Conservation (phyloP, 805 yeast species). For the Cyberlindnera japonica region DNA sequence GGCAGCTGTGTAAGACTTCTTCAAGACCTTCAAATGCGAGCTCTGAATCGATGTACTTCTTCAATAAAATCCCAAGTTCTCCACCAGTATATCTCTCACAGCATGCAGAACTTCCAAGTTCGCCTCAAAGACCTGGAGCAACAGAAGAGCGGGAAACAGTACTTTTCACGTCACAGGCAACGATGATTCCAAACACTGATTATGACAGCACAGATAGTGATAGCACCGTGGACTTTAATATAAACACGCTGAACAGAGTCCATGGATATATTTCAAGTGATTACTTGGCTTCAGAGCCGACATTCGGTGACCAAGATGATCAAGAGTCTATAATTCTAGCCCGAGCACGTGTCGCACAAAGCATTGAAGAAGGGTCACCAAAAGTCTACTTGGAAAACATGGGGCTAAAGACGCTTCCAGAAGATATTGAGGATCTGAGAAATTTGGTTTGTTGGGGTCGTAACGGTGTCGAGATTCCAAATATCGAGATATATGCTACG, state of each 20-base stretch:
- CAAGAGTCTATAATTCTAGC: slow-evolving; percentile 30
- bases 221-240: slow-evolving; percentile 24
- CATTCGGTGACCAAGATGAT: slow-evolving; percentile 15
- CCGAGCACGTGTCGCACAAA: slow-evolving; percentile 37
- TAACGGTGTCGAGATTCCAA: slow-evolving; percentile 33
- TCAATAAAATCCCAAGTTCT: slow-evolving; percentile 23
- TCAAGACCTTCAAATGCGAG: slow-evolving; percentile 21
- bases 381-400: slow-evolving; percentile 45
- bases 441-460: slow-evolving; percentile 45
- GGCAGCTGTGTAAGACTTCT: slow-evolving; percentile 12
- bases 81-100: slow-evolving; percentile 18
- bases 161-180: slow-evolving; percentile 23
- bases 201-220: slow-evolving; percentile 15
- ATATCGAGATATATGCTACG: slow-evolving; percentile 46
- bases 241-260: slow-evolving; percentile 21
- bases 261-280: slow-evolving; percentile 26
- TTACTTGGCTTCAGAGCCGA: slow-evolving; percentile 16
- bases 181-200: slow-evolving; percentile 12
- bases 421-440: slow-evolving; percentile 54
- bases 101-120: slow-evolving; percentile 12
- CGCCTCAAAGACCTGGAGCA: slow-evolving; percentile 14
- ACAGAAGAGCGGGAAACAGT: slow-evolving; percentile 1
- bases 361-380: slow-evolving; percentile 46
- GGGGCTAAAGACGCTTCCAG: slow-evolving; percentile 48
- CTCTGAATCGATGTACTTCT: slow-evolving; percentile 25